phyloP scores from a whole-genome alignment of 2,329 filamentous ascomycete genomes.

The Verticillium tricorpus region DNA sequence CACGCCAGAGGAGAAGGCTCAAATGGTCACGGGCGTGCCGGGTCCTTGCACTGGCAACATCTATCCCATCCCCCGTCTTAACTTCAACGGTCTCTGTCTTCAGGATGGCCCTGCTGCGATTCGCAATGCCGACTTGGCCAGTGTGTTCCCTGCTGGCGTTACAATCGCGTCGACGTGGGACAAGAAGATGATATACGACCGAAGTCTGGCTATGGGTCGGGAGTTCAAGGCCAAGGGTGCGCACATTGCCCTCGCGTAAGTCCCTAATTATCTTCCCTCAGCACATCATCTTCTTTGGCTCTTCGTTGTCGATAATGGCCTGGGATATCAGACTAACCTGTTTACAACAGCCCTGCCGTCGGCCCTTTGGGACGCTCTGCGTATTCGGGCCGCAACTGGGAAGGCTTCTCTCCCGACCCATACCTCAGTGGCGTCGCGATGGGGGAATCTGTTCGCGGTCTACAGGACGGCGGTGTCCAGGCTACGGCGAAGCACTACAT shows the following conservation, averaged over 20 bases:
- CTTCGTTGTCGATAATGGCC: not conserved
- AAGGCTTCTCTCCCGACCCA: slow-evolving; percentile 47
- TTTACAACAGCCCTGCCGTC: slow-evolving; percentile 73
- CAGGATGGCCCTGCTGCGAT: slow-evolving; percentile 26
- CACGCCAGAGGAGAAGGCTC: slow-evolving; percentile 22
- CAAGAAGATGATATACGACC: slow-evolving; percentile 6
- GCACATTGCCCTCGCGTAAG: slow-evolving; percentile 25
- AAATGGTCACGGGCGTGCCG: slow-evolving; percentile 25
- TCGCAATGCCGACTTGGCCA: slow-evolving; percentile 49
- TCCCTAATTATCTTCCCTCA: not conserved
- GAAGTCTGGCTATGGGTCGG: slow-evolving; percentile 5
- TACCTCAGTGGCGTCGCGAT: slow-evolving; percentile 47
- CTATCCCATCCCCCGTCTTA: slow-evolving; percentile 9
- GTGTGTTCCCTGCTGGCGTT: slow-evolving; percentile 48
- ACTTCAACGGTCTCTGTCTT: slow-evolving; percentile 11
- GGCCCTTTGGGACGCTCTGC: slow-evolving; percentile 59
- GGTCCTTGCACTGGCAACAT: slow-evolving; percentile 19
- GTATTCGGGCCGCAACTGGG: slow-evolving; percentile 60
- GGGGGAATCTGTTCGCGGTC: slow-evolving; percentile 44
- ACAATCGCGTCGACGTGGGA: slow-evolving; percentile 40
- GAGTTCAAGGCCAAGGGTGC: slow-evolving; percentile 11
- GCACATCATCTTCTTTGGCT: no score
- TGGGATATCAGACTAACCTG: slow-evolving; percentile 26
- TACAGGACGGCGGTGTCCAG: slow-evolving; percentile 24
- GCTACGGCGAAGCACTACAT: slow-evolving; percentile 61